A percentile compares a stretch with the other conserved stretches of the same genome.
Evolutionary conservation across 305 asterid species (phyloP).

Genomic region (Galium porrigens): DNA sequence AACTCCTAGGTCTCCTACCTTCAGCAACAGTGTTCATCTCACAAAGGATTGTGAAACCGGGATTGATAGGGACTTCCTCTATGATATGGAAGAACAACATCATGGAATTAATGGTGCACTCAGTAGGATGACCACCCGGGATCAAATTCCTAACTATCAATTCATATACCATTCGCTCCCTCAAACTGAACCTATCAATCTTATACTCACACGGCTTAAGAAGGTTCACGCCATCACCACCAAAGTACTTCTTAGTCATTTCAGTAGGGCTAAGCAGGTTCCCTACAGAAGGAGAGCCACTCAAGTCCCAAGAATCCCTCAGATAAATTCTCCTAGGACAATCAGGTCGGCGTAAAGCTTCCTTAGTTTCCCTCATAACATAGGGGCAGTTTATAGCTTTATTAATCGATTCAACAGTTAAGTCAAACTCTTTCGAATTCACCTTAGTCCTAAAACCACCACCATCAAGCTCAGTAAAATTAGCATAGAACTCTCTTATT

Average conservation of each 20-base stretch:
- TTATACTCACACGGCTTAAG: not conserved
- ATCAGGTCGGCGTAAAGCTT: not conserved
- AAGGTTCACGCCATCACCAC: not conserved
- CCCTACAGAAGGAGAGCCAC: not conserved
- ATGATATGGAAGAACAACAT: conserved; percentile 1
- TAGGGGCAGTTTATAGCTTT: not conserved
- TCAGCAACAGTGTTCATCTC: not conserved
- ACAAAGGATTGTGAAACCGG: not conserved
- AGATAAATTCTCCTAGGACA: not conserved
- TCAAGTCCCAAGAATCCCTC: not conserved
- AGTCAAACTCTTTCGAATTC: not conserved
- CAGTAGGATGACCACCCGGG: not conserved
- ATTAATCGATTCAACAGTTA: not conserved
- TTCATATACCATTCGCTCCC: not conserved
- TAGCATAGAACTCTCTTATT: not conserved
- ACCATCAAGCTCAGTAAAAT: not conserved
- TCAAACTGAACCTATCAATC: not conserved
- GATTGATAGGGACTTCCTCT: not conserved
- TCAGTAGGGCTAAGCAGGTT: not conserved
- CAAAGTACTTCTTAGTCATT: not conserved
- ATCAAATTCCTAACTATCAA: not conserved
- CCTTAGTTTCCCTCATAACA: not conserved
- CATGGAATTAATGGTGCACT: conserved; percentile 1
- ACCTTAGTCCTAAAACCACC: not conserved
- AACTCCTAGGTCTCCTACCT: not conserved